Base-by-base conservation (phyloP, 805 yeast species). In the Danielozyma ontarioensis region DNA sequence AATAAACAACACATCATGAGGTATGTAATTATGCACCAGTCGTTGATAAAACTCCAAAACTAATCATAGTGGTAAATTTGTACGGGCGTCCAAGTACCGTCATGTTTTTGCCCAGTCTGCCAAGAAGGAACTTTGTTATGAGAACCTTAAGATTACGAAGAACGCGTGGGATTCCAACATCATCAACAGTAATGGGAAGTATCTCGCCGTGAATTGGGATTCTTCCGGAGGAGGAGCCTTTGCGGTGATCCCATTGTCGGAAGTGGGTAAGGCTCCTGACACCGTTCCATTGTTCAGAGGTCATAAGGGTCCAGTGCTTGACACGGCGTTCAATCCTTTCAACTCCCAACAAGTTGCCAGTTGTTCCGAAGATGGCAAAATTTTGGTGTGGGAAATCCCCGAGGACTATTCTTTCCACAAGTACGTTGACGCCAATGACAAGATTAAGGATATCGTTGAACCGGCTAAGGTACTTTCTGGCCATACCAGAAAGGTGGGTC, bases 191-290 rank as follows among this genome's bases (percentile, higher is more conserved):
- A 93, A 93, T 56, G 90, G 96, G 25, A 81, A 83, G 56, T 93
- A 76, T 51, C 60, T 93, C 27, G 72, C 96, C 1, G 82, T 88
- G 44, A 88, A 86, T 57, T 88, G 96, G 96, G 87, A 85, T 38
- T 72, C 96, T 21, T 82, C 95, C 8, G 97, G 97, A 26, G 97
- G 97, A 42, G 99, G 99, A 33, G 94, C 97, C 0, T 89, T 93
- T 67, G 96, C 96, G 1, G 84, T 94, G 10, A 78, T 93, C 39
- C 98, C 98, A 2, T 65, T 86, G 17, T 55, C 57, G 6, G 96
- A 90, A 57, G 80, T 77, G 13, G 97, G 98, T 7, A 93, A 89
- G 55, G 80, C 89, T 5, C 97, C 96, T 3, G 99, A 93, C 48
- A 77, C 81, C 40, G 89, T 88, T 31, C 93, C 98, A 2, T 70